phyloP scores from a whole-genome alignment of 192 early-diverging fungal genomes.

The Entomortierella parvispora region DNA sequence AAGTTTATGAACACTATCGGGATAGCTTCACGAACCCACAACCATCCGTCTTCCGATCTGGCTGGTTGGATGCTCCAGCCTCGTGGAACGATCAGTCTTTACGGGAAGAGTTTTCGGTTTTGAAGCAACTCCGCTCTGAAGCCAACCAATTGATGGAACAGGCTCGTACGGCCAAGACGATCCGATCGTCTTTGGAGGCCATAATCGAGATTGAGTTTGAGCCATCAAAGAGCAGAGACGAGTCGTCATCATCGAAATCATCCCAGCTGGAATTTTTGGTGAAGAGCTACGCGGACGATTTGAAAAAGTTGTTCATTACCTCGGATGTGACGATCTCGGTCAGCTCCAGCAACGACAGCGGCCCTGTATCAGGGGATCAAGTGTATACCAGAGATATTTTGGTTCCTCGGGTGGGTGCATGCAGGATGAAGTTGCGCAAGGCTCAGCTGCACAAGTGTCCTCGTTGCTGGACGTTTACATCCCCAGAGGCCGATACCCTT shows the following conservation, averaged over 20 bases:
- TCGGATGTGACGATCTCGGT: constrained; percentile 27
- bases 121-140: constrained; percentile 27
- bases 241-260: neutral
- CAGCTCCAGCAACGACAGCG: neutral
- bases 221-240: neutral
- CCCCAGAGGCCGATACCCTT: constrained; percentile 53
- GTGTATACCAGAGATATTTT: constrained; percentile 8
- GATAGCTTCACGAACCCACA: constrained; percentile 15
- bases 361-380: neutral
- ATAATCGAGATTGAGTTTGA: constrained; percentile 24
- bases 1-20: constrained; percentile 43
- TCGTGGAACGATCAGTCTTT: constrained; percentile 19
- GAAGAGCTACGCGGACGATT: constrained; percentile 11
- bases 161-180: constrained; percentile 28
- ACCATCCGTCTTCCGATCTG: constrained; percentile 22
- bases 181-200: constrained; percentile 33
- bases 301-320: constrained; percentile 55
- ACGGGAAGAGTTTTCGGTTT: constrained; percentile 27
- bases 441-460: constrained; percentile 75
- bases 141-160: constrained; percentile 36
- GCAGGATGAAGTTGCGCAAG: constrained; percentile 56
- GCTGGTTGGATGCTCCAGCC: constrained; percentile 18
- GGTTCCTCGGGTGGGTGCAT: constrained; percentile 10
- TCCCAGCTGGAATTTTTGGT: constrained; percentile 1
- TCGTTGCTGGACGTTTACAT: constrained; percentile 78